These are phyloP conservation scores for Caloboletus inedulis DNA, from an alignment of 1,284 basidiomycete species.

Conservation along the genomic window DNA sequence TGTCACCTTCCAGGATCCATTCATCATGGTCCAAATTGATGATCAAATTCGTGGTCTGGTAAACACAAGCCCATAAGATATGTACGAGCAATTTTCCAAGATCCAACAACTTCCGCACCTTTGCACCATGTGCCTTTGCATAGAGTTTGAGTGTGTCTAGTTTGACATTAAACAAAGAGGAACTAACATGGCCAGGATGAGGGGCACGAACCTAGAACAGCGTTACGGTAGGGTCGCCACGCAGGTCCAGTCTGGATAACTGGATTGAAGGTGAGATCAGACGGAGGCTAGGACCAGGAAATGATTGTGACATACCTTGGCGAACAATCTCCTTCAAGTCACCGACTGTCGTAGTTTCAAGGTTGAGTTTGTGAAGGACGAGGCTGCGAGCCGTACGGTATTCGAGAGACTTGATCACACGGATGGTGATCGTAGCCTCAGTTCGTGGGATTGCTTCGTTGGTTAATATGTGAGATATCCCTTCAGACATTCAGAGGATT, in stretches of 20 bases:
- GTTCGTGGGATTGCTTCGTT: constrained; percentile 68
- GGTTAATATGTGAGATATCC: constrained; percentile 55
- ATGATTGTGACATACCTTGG: constrained; percentile 45
- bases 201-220: constrained; percentile 55
- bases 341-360: constrained; percentile 74
- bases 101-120: constrained; percentile 46
- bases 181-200: background rate
- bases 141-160: constrained; percentile 95
- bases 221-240: constrained; percentile 84
- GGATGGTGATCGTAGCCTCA: constrained; percentile 80
- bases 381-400: constrained; percentile 89
- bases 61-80: background rate
- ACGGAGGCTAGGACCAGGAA: background rate
- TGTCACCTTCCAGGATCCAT: constrained; percentile 78
- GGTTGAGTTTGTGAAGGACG: constrained; percentile 79
- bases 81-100: background rate
- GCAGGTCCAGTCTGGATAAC: constrained; percentile 69
- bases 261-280: constrained; percentile 32
- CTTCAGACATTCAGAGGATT: constrained; percentile 34
- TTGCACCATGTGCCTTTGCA: constrained; percentile 90
- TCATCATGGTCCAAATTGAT: constrained; percentile 95
- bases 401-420: constrained; percentile 94
- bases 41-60: constrained; percentile 88
- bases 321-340: constrained; percentile 69
- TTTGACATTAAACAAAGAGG: constrained; percentile 1